Percentiles rank a stretch among this genome's conserved stretches.
phyloP scores from a whole-genome alignment of 331 rosid species.

The Quercus phellos region DNA sequence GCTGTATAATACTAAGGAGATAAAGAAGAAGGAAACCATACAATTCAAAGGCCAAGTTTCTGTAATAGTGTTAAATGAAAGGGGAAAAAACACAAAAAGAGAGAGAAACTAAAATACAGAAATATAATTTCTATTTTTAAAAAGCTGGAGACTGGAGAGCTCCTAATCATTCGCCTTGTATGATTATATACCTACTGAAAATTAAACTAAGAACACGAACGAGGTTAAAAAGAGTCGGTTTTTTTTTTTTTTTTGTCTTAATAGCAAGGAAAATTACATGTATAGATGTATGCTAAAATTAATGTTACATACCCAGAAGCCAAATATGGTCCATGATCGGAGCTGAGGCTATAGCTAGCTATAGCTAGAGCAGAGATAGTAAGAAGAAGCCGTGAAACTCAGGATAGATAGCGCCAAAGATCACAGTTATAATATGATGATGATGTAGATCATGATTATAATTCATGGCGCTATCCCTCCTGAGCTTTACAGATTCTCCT shows the following conservation, averaged over 20 bases:
- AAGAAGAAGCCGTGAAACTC: slow-evolving; percentile 67
- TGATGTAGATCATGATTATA: background rate
- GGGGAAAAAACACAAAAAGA: background rate
- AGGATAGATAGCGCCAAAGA: slow-evolving; percentile 84
- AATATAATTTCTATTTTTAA: no score
- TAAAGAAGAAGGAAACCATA: background rate
- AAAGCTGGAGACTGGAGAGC: no score
- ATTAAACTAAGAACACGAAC: no score
- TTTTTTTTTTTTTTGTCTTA: no score
- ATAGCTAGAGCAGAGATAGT: background rate
- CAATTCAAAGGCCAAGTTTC: background rate
- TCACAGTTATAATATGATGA: background rate
- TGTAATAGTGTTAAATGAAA: background rate
- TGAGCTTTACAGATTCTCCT: slow-evolving; percentile 72
- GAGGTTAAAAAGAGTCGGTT: no score
- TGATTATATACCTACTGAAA: no score
- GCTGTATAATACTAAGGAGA: background rate
- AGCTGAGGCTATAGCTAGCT: background rate
- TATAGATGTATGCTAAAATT: no score
- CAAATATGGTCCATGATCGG: background rate
- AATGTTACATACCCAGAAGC: background rate
- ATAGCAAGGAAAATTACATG: no score
- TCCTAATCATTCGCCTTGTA: no score
- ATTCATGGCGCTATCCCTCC: slow-evolving; percentile 86
- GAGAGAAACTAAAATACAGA: no score